Base-by-base conservation (phyloP, 805 yeast genomes). In the Kodamaea kaohsiungensis region DNA sequence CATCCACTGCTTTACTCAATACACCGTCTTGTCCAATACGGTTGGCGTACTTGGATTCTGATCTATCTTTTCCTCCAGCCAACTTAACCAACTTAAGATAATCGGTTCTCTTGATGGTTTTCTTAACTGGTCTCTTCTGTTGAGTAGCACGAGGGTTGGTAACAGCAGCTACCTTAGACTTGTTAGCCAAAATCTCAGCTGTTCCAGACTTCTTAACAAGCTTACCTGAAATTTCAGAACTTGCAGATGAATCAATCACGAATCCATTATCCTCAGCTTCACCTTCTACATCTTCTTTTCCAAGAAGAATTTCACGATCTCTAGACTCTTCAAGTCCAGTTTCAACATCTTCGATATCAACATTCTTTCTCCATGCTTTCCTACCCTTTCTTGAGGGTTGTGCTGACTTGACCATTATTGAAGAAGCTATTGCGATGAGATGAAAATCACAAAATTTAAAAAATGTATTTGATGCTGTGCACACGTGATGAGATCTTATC, bases 301-400 rank as follows among this genome's bases (percentile, higher is more conserved):
- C 89, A 46, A 77, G 72, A 49, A 78, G 78, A 54, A 80, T 72
- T 58, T 79, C 66, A 54, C 84, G 83, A 50, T 90, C 96, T 54
- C 91, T 78, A 50, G 78, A 78, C 45, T 81, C 84, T 61, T 87
- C 93, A 40, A 93, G 73, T 10, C 87, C 88, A 33, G 72, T 69
- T 64, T 88, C 91, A 48, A 95, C 76, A 59, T 91, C 97, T 19
- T 83, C 85, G 16, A 95, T 74, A 68, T 95, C 96, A 55, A 95
- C 88, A 70, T 95, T 90, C 71, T 91, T 91, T 68, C 96, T 84
- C 96, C 98, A 90, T 4, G 96, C 85, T 67, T 82, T 87, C 79
- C 89, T 93, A 45, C 97, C 96, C 76, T 95, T 95, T 65, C 98
- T 81, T 7, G 97, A 91, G 3, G 88, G 65, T 71, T 92, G 97